Base-by-base conservation (phyloP, 176 grass and related monocot species). In the Oryza officinalis region DNA sequence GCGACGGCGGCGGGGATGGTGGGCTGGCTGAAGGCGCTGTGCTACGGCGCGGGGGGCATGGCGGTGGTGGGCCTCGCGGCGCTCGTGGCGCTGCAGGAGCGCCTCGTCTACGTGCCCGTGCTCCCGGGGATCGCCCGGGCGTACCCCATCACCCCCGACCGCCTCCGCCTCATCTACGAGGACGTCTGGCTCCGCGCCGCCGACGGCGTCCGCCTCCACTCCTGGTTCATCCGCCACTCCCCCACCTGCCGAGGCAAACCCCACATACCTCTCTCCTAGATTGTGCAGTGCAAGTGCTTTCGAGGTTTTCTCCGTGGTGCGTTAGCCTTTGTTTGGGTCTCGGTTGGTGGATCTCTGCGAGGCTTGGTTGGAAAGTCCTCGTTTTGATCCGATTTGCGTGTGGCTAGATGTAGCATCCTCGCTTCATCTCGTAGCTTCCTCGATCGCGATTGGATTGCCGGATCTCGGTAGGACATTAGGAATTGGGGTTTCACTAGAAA, bases 21-120 rank as follows among this genome's bases (percentile, higher is more conserved):
- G 49, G 80, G 74, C 71, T 91, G 86, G 89, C 86, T 99, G 47
- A 96, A 91, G 81, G 93, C 88, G 66, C 81, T 96, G 27, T 38
- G 76, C 72, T 99, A 94, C 88, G 89, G 93, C 60, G 93, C 78
- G 7, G 97, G 96, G 10, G 97, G 91, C 40, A 84, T 96, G 67
- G 93, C 86, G 65, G 88, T 94, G 54, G 88, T 85, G 13, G 97
- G 97, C 8, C 78, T 99, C 79, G 85, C 86, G 59, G 93, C 87
- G 46, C 78, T 99, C n/a, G 97, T 99, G 52, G 93, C 93, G 83
- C 94, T 99, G 54, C 97, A 99, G 83, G 97, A 99, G 83, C 91
- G 92, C 41, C 87, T 99, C 47, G 97, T 99, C 33, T 99, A 99
- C 86, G 97, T 99, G 80, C 97, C 97, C 59, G 91, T 86, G 74